A percentile compares a stretch with the other conserved stretches of the same genome.
These are phyloP conservation scores for Stachybotrys echinatus DNA, from an alignment of 2,329 filamentous ascomycete species.

Conservation along the genomic window DNA sequence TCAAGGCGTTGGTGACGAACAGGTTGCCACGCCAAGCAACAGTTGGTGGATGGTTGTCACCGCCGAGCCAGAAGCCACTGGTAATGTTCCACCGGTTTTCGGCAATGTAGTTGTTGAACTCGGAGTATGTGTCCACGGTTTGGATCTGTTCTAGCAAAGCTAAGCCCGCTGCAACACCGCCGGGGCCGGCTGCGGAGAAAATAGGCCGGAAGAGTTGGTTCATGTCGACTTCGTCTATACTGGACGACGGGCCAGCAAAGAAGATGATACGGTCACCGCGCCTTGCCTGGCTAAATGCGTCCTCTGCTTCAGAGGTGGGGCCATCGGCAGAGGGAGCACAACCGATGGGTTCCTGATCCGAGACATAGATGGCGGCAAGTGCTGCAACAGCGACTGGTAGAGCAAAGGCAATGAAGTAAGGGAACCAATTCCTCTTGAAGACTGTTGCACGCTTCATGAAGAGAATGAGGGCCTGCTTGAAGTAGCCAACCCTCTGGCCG, in stretches of 20 bases:
- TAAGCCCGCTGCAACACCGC: slow-evolving; percentile 8
- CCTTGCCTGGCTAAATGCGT: slow-evolving; percentile 30
- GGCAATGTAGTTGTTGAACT: slow-evolving; percentile 63
- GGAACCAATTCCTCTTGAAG: slow-evolving; percentile 71
- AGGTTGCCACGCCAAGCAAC: slow-evolving; percentile 67
- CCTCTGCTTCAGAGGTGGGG: slow-evolving; percentile 32
- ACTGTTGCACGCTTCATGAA: slow-evolving; percentile 75
- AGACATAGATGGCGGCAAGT: slow-evolving; percentile 71
- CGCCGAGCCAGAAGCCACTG: slow-evolving; percentile 72
- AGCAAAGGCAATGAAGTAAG: slow-evolving; percentile 67
- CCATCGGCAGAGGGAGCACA: slow-evolving; percentile 48
- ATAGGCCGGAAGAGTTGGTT: slow-evolving; percentile 33
- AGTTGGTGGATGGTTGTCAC: slow-evolving; percentile 52
- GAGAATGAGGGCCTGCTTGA: slow-evolving; percentile 66
- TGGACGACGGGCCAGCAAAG: slow-evolving; percentile 28
- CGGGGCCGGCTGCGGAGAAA: slow-evolving; percentile 19
- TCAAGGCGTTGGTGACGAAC: slow-evolving; percentile 51
- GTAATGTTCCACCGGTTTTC: slow-evolving; percentile 62
- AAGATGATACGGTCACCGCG: slow-evolving; percentile 17
- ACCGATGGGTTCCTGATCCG: slow-evolving; percentile 42
- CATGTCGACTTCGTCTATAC: slow-evolving; percentile 26
- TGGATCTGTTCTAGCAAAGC: slow-evolving; percentile 29
- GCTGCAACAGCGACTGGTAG: slow-evolving; percentile 77
- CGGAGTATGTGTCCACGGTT: slow-evolving; percentile 56
- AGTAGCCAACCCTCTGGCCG: slow-evolving; percentile 64